Base-by-base conservation (phyloP, 2,329 filamentous ascomycete genomes). In the Dactylonectria estremocensis region DNA sequence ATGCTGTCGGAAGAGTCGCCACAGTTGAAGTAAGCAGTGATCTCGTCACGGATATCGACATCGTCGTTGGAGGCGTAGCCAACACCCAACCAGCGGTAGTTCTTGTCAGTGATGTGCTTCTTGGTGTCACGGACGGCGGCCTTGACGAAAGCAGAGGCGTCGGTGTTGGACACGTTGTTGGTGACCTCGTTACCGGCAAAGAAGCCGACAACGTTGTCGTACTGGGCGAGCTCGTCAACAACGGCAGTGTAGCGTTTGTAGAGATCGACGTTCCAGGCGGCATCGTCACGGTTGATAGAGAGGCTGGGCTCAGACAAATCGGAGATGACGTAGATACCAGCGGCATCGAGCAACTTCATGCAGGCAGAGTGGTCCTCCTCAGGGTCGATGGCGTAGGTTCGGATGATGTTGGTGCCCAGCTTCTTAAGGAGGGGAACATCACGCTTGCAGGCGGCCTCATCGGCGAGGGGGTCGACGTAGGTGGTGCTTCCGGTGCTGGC, bases 101-200 rank as follows among this genome's bases (percentile, higher is more conserved):
- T 87, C 84, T 94, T 92, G 69, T 85, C 77, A 86, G 92, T 93
- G 88, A 99, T 97, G 86, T 98, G 96, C 69, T 90, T 86, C 91
- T 99, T 99, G 84, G 90, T 95, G 82, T 99, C 96, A 79, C 96
- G 95, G 72, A 98, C 95, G 70, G 96, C 95, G 69, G 95, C 96
- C 90, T 98, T 99, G 84, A 99, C 96, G 81, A 93, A 99, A 74
- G 95, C 95, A 69, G 94, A 96, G 57, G 95, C 94, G 69, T 89
- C 85, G 57, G 95, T 98, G 89, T 97, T 98, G 88, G 92, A 95
- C 74, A 87, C 87, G 77, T 91, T 89, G 87, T 98, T 97, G 76
- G 94, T 92, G 69, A 99, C 96, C 85, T 99, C 96, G 84, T 99
- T 99, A 80, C 96, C 96, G 74, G 95, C 95, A 81, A 99, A 98